Evolutionary conservation across 371 early-diverging fungal genomes (phyloP), one percentile per base, ranked within the genome.

Genomic region (Haplosporangium sp.): DNA sequence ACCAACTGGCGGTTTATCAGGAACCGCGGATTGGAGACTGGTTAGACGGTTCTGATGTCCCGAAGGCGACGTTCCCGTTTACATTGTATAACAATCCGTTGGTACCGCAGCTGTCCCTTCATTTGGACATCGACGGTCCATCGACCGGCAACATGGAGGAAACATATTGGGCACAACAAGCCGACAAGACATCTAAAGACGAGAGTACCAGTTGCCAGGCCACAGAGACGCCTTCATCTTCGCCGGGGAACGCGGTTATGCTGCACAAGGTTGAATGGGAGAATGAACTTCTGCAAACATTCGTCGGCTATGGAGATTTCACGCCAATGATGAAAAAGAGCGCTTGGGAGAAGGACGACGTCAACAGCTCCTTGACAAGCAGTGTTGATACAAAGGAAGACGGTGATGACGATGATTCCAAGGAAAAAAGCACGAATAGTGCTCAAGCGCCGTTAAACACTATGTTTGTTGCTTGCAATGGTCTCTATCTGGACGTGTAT

Each of bases 261-360:
- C 7, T 53, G 36, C 45, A 54, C 21, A 64, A 60, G 1, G 79
- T 72, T 5, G 23, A 7, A 0, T 55, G 18, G 55, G 63, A 67
- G 7, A 53, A 64, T 18, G 62, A 55, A 3, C 4, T 69, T 6
- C 67, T 80, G 18, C 82, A 82, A 40, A 81, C 83, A 46, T 85
- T 89, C n/a, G 82, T 87, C 67, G 89, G 89, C n/a, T 77, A 83
- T 55, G 86, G 86, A 59, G 80, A 83, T n/a, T 89, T 89, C 69
- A 79, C 87, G 41, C 85, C 86, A 60, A 86, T 87, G 54, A 82
- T 83, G 21, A 86, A 84, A 77, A 82, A 87, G 72, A 84, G 84
- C 43, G 83, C 84, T 12, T 70, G 83, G 81, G 74, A 81, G 38
- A 73, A 73, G 64, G 72, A 73, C 11, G 80, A 82, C 43, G 69